phyloP scores from a whole-genome alignment of 2,329 filamentous ascomycete species.

The Diaporthe ampelina region DNA sequence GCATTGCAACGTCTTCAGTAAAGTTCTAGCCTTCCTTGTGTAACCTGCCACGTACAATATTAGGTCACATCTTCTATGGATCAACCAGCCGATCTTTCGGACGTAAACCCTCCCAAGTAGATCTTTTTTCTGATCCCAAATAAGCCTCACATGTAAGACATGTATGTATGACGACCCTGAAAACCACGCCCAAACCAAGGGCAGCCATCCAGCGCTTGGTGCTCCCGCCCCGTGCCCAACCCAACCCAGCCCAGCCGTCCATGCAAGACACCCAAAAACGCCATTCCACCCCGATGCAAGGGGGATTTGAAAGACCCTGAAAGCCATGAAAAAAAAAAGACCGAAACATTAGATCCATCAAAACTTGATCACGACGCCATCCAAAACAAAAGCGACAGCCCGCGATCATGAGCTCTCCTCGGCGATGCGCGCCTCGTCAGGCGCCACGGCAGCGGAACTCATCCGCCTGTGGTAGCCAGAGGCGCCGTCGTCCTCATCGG shows the following conservation, averaged over 20 bases:
- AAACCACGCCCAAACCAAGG: background rate
- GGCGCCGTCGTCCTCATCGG: background rate
- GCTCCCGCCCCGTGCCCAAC: background rate
- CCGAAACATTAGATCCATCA: background rate
- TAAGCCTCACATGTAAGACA: background rate
- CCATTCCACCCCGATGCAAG: conserved; percentile 9
- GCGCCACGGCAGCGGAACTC: conserved; percentile 24
- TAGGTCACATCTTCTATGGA: background rate
- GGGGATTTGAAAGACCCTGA: background rate
- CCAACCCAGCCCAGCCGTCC: background rate
- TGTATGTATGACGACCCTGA: conserved; percentile 1
- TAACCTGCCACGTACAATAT: background rate
- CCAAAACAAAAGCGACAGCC: too few relatives aligned
- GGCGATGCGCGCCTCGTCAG: conserved; percentile 25
- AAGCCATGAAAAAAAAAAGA: too few relatives aligned
- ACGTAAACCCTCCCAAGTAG: background rate
- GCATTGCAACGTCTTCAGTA: background rate
- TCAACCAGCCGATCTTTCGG: background rate
- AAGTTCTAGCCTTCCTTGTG: background rate
- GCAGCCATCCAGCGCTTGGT: conserved; percentile 24
- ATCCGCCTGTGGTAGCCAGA: background rate
- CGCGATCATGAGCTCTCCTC: conserved; percentile 15
- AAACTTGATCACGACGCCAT: background rate
- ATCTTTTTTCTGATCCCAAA: background rate
- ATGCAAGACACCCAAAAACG: conserved; percentile 15